Evolutionary conservation across 768 basidiomycete genomes (phyloP).

Genomic region (Pseudohyphozyma bogoriensis): DNA sequence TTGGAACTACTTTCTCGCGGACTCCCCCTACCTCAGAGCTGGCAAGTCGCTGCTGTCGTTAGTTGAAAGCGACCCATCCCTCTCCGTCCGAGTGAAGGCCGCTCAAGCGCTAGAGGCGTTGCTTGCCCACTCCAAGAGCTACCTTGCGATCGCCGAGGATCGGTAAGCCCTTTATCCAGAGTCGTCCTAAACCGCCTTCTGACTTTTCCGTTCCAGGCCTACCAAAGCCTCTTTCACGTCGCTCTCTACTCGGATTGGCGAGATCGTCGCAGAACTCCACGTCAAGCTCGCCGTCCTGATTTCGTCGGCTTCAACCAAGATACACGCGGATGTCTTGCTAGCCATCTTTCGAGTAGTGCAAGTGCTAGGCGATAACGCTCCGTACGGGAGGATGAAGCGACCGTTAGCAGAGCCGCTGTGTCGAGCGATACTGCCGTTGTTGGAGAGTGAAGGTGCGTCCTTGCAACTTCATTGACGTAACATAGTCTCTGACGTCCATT

Average conservation of each 20-base stretch:
- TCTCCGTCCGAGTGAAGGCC: conserved; percentile 5
- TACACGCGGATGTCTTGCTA: neutral
- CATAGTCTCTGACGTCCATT: no score
- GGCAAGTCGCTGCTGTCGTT: conserved; percentile 10
- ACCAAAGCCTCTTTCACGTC: conserved; percentile 24
- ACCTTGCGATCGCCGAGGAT: conserved; percentile 19
- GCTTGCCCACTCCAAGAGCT: conserved; percentile 8
- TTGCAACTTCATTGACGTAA: accelerated
- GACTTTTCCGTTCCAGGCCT: neutral
- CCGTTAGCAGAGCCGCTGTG: conserved; percentile 5
- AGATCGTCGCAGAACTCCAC: conserved; percentile 19
- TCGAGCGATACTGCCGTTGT: neutral
- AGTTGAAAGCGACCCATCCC: conserved; percentile 10
- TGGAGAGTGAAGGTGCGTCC: neutral
- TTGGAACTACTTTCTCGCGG: conserved; percentile 21
- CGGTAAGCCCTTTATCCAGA: neutral
- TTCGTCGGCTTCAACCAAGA: neutral
- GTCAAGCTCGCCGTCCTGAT: conserved; percentile 1
- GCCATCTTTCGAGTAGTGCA: conserved; percentile 1
- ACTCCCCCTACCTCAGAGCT: conserved; percentile 16
- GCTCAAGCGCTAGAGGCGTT: conserved; percentile 5
- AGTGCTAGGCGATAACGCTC: conserved; percentile 4
- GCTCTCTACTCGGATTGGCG: conserved; percentile 16
- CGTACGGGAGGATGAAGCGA: conserved; percentile 14
- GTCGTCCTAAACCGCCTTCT: neutral